Evolutionary conservation across 202 grass and related monocot genomes (phyloP).

Genomic region (Dendrocalamus latiflorus): DNA sequence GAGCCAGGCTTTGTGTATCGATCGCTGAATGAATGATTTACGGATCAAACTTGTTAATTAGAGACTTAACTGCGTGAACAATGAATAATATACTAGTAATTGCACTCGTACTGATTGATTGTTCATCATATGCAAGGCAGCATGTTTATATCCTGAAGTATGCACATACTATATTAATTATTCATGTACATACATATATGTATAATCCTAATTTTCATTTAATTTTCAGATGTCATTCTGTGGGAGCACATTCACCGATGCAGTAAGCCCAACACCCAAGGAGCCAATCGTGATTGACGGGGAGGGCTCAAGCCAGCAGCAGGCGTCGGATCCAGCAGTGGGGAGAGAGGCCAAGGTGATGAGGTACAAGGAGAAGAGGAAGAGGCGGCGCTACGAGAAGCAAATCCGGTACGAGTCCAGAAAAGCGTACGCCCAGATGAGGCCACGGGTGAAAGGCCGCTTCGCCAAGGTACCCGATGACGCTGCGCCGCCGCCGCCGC

Average conservation of each 20-base stretch:
- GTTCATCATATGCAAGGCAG: too few species aligned
- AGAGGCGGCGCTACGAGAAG: slow-evolving; percentile 60
- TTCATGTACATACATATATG: too few species aligned
- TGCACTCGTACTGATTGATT: too few species aligned
- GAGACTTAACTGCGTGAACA: too few species aligned
- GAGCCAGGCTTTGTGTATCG: too few species aligned
- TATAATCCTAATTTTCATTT: neutral
- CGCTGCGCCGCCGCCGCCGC: neutral
- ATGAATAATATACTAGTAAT: too few species aligned
- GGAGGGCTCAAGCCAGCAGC: neutral
- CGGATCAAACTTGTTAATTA: too few species aligned
- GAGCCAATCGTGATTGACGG: neutral
- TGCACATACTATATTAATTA: too few species aligned
- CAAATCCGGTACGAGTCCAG: slow-evolving; percentile 65
- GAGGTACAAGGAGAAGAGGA: slow-evolving; percentile 86
- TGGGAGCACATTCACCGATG: slow-evolving; percentile 29
- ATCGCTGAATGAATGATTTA: too few species aligned
- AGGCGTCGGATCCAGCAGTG: neutral
- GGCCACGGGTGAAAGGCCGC: slow-evolving; percentile 62
- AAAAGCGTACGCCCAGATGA: slow-evolving; percentile 69
- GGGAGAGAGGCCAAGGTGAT: slow-evolving; percentile 56
- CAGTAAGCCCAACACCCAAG: slow-evolving; percentile 15
- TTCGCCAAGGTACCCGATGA: slow-evolving; percentile 60
- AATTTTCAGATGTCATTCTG: slow-evolving; percentile 30
- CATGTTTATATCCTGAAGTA: too few species aligned